Evolutionary conservation across 2,329 filamentous ascomycete genomes (phyloP).

Genomic region (Triangularia setosa): DNA sequence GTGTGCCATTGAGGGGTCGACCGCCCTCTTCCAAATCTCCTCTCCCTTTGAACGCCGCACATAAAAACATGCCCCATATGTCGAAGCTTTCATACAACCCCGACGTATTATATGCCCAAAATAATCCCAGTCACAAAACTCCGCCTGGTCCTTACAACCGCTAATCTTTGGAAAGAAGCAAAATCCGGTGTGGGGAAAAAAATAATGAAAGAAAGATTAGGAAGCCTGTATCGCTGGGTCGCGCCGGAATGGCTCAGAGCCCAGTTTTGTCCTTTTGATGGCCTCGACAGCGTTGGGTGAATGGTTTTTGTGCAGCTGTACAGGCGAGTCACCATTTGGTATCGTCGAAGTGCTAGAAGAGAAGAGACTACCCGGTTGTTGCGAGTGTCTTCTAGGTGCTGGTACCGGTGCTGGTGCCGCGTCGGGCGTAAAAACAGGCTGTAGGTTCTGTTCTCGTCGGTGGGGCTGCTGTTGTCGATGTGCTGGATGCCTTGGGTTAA

Average conservation of each 20-base stretch:
- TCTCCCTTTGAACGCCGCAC: not conserved
- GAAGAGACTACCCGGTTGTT: conserved; percentile 34
- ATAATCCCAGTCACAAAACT: conserved; percentile 6
- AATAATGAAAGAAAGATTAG: conserved; percentile 16
- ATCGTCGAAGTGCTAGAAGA: conserved; percentile 32
- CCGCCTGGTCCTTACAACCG: not conserved
- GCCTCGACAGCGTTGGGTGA: conserved; percentile 15
- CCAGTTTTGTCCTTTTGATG: conserved; percentile 29
- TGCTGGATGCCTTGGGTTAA: conserved; percentile 77
- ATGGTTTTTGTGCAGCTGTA: conserved; percentile 19
- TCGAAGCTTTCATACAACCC: conserved; percentile 3
- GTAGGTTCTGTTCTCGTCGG: conserved; percentile 29
- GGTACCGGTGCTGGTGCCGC: conserved; percentile 27
- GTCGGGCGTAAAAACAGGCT: conserved; percentile 32
- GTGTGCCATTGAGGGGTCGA: not conserved
- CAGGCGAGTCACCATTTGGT: conserved; percentile 23
- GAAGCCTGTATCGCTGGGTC: conserved; percentile 32
- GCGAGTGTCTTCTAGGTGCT: conserved; percentile 34
- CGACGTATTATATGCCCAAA: not conserved
- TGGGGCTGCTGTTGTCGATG: conserved; percentile 51
- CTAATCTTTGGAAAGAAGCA: conserved; percentile 1
- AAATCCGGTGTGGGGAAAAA: conserved; percentile 9
- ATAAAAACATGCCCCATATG: conserved; percentile 7
- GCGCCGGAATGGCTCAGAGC: conserved; percentile 27
- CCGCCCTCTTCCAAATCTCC: not conserved